Evolutionary conservation across 2,329 filamentous ascomycete genomes (phyloP).

Genomic region (Diplodia mutila): DNA sequence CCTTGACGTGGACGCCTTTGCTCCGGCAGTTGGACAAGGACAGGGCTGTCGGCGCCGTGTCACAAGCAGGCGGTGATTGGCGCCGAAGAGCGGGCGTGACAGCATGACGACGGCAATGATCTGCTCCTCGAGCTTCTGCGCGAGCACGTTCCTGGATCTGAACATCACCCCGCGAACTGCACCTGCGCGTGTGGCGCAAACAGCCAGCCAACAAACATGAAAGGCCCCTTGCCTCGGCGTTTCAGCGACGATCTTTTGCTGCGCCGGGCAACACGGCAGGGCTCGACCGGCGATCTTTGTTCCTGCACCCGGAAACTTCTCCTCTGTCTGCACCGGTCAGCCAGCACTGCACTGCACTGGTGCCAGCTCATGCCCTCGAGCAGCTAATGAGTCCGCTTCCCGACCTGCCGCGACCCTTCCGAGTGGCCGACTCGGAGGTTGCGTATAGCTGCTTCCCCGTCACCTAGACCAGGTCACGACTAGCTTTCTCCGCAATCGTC

Average conservation of each 20-base stretch:
- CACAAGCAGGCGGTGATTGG: conserved; percentile 17
- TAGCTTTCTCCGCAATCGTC: conserved; percentile 14
- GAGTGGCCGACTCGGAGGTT: background rate
- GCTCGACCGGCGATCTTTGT: background rate
- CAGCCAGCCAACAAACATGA: conserved; percentile 6
- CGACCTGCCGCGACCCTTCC: no score
- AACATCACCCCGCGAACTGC: conserved; percentile 12
- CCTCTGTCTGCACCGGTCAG: conserved; percentile 4
- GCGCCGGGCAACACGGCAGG: background rate
- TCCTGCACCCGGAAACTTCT: background rate
- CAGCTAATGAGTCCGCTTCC: no score
- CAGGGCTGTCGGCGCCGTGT: background rate
- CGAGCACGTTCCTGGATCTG: conserved; percentile 21
- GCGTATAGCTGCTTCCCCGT: background rate
- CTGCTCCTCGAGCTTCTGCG: conserved; percentile 1
- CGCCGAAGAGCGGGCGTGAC: conserved; percentile 5
- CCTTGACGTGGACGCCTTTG: background rate
- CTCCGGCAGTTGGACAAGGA: background rate
- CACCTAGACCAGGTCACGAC: background rate
- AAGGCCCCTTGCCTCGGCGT: conserved; percentile 20
- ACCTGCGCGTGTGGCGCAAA: background rate
- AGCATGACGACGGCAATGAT: conserved; percentile 10
- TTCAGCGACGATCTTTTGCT: conserved; percentile 13
- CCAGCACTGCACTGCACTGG: conserved; percentile 10
- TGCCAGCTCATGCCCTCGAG: conserved; percentile 13